Evolutionary conservation across 2,329 filamentous ascomycete genomes (phyloP).

Genomic region (Metarhizium humberi): DNA sequence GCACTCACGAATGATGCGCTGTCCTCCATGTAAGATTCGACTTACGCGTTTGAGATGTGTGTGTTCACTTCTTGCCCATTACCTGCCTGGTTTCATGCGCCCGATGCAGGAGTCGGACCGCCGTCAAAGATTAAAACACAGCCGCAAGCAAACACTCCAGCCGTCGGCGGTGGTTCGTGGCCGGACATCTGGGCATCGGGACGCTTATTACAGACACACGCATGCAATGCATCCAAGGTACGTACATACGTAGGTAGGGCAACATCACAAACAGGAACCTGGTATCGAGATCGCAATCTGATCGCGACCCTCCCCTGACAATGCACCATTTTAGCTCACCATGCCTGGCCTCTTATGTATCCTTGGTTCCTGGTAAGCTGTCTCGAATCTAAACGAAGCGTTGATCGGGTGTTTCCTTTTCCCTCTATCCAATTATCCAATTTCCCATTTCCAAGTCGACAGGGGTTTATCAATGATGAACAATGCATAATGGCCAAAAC

Average conservation of each 20-base stretch:
- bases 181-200: not conserved
- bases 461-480: not conserved
- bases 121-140: not conserved
- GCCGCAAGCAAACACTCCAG: not conserved
- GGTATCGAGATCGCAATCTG: not conserved
- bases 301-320: not conserved
- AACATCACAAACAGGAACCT: not conserved
- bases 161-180: not conserved
- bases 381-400: not conserved
- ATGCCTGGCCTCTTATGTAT: not conserved
- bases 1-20: not conserved
- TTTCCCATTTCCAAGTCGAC: not conserved
- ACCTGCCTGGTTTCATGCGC: constrained; percentile 1
- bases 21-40: not conserved
- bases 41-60: not conserved
- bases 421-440: not conserved
- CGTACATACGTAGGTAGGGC: not conserved
- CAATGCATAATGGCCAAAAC: not conserved
- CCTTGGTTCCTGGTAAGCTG: not conserved
- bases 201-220: not conserved
- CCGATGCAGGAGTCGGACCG: not conserved
- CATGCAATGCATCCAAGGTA: not conserved
- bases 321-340: not conserved
- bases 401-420: not conserved
- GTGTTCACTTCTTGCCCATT: not conserved